A percentile compares a stretch with the other conserved stretches of the same genome.
These are phyloP conservation scores for Micractinium sp. DNA, from an alignment of 139 green algal genomes.

Conservation along the genomic window DNA sequence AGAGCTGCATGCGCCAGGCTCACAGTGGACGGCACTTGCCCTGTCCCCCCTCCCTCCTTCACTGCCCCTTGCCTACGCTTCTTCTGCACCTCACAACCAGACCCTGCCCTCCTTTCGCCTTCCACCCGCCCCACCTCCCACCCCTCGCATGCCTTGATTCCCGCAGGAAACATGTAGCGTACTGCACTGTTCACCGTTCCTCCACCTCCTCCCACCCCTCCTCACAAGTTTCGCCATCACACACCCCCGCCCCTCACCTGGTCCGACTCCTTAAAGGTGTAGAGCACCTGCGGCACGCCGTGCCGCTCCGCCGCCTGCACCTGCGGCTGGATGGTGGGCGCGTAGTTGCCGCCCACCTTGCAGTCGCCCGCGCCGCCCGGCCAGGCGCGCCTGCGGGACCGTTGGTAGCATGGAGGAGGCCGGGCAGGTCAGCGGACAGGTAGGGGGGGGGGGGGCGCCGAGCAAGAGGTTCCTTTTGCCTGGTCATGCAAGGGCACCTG, in stretches of 20 bases:
- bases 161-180: too few species aligned
- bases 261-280: slow-evolving; percentile 33
- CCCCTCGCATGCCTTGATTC: too few species aligned
- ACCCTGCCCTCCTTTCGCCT: too few species aligned
- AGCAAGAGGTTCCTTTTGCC: too few species aligned
- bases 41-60: too few species aligned
- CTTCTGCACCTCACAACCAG: too few species aligned
- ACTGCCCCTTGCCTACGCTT: too few species aligned
- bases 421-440: not conserved
- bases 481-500: not conserved
- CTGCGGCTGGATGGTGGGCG: slow-evolving; percentile 4
- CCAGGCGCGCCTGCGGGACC: slow-evolving; percentile 64
- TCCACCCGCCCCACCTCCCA: too few species aligned
- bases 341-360: slow-evolving; percentile 61
- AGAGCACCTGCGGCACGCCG: slow-evolving; percentile 55
- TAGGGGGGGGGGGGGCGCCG: too few species aligned
- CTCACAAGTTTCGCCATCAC: not conserved
- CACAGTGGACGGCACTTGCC: not conserved
- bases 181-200: not conserved
- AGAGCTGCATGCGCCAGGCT: not conserved
- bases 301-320: slow-evolving; percentile 30
- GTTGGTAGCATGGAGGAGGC: not conserved
- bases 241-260: not conserved
- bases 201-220: not conserved
- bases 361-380: slow-evolving; percentile 74